A percentile compares a stretch with the other conserved stretches of the same genome.
These are phyloP conservation scores for Penicillium decumbens DNA, from an alignment of 2,329 filamentous ascomycete species.

Conservation along the genomic window DNA sequence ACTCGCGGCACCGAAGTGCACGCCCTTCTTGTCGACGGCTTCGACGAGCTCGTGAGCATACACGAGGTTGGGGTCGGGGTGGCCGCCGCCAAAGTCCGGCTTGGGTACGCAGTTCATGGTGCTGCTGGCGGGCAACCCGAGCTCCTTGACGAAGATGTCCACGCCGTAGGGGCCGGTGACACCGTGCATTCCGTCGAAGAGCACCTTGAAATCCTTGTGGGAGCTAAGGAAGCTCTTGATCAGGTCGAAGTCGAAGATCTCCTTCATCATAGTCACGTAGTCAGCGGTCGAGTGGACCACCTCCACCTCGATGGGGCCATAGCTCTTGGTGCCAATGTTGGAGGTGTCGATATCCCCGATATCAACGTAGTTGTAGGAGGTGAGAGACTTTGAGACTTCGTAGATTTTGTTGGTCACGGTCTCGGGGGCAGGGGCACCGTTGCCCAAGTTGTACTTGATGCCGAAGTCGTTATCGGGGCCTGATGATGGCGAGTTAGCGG, in stretches of 20 bases:
- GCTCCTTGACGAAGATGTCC: slow-evolving; percentile 90
- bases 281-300: slow-evolving; percentile 89
- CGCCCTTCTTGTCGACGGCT: slow-evolving; percentile 80
- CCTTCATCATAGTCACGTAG: slow-evolving; percentile 92
- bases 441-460: slow-evolving; percentile 99
- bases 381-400: slow-evolving; percentile 82
- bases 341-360: slow-evolving; percentile 81
- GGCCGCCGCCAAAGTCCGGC: slow-evolving; percentile 93
- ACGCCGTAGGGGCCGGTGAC: slow-evolving; percentile 94
- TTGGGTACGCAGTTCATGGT: slow-evolving; percentile 90
- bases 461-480: slow-evolving; percentile 93
- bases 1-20: slow-evolving; percentile 93
- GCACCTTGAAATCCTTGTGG: slow-evolving; percentile 89
- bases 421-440: slow-evolving; percentile 92
- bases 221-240: slow-evolving; percentile 89
- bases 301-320: slow-evolving; percentile 86
- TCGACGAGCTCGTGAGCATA: slow-evolving; percentile 95
- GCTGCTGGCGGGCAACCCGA: slow-evolving; percentile 70
- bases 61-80: slow-evolving; percentile 96
- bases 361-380: slow-evolving; percentile 84
- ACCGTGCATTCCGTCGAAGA: slow-evolving; percentile 91
- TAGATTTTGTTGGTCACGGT: slow-evolving; percentile 98
- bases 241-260: slow-evolving; percentile 95
- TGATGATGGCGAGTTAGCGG: slow-evolving; percentile 34
- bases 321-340: slow-evolving; percentile 76